Evolutionary conservation across 108 stramenopile species (phyloP), one percentile per base, ranked within the genome.

Genomic region (Discostella pseudostelligera): DNA sequence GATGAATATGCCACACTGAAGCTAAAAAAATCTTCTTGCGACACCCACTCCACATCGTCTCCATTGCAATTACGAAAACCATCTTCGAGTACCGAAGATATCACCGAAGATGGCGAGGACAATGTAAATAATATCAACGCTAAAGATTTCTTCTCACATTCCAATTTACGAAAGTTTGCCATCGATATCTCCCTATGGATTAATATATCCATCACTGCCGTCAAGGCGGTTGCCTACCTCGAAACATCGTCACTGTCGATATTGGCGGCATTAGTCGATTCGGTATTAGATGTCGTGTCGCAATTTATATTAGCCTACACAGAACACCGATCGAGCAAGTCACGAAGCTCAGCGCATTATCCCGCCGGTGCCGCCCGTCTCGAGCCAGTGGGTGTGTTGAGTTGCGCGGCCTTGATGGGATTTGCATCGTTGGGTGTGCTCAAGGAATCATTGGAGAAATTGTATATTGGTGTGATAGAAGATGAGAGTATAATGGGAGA

Each of bases 331-430:
- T 81, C 80, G n/a, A 74, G 61, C 14, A 76, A 84, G 57, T 71
- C 87, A 36, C 87, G 90, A 13, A 76, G 76, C 19, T 83, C 82
- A 14, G 94, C 90, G 7, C 77, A 84, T 54, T 97, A 96, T 79
- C 97, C 97, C 1, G 95, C 93, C 3, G 97, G 97, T 8, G 89
- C 95, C 6, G 62, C 78, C 8, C 83, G 97, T 61, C 65, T 97
- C 45, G 97, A 97, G 81, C 93, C 97, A 10, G 72, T 97, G 32
- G 95, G 95, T 8, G 95, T 96, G 21, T 76, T 97, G 53, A 90
- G 90, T 8, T 95, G 94, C 65, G 95, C 97, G 17, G 89, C 94
- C 8, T 51, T 97, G 8, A 97, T 97, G 96, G 94, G 93, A 10
- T 92, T 96, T 80, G 96, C 93, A 14, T 82, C 81, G 40, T 89